Conservation (phyloP, 2,329 filamentous ascomycete genomes). For the Neospermospora avenae region DNA sequence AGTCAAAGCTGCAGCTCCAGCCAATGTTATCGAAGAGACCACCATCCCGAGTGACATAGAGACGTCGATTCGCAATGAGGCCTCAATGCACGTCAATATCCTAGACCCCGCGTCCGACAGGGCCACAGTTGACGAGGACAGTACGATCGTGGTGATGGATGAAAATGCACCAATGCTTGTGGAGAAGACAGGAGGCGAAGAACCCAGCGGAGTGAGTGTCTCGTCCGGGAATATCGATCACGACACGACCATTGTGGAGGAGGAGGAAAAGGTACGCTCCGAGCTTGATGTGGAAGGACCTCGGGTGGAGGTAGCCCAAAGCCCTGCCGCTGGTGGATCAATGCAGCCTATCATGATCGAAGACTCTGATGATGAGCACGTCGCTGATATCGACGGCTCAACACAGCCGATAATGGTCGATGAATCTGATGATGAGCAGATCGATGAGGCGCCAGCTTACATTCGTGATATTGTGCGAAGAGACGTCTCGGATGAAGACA, state of each 20-base stretch:
- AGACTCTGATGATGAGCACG: too few relatives aligned
- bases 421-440: background rate
- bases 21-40: too few relatives aligned
- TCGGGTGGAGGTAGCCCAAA: background rate
- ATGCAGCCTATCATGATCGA: background rate
- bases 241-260: background rate
- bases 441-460: background rate
- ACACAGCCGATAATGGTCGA: background rate
- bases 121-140: background rate
- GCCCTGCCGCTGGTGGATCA: slow-evolving; percentile 1
- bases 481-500: background rate
- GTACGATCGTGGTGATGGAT: background rate
- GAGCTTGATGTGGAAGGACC: background rate
- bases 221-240: background rate
- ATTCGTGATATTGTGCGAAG: background rate
- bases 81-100: background rate
- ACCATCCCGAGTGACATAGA: background rate
- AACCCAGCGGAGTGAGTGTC: too few relatives aligned
- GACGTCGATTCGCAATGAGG: slow-evolving; percentile 1
- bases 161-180: background rate
- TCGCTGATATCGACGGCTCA: too few relatives aligned
- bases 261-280: background rate
- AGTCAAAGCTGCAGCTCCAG: too few relatives aligned
- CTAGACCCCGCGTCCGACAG: background rate
- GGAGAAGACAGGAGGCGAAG: background rate